Evolutionary conservation across 805 yeast species (phyloP).

Genomic region (Myxozyma mucilagina): DNA sequence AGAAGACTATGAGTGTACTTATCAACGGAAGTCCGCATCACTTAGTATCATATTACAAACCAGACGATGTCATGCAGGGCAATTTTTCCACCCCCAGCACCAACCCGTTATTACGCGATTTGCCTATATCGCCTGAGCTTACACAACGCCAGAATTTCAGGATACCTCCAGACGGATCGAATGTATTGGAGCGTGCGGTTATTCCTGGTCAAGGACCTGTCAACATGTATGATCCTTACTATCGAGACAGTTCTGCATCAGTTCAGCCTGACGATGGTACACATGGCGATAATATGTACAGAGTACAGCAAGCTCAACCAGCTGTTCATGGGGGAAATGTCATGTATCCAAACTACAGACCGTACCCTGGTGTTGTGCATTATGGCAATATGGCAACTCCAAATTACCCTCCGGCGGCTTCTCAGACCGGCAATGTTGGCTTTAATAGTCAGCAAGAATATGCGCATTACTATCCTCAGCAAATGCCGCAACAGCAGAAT

Average conservation of each 20-base stretch:
- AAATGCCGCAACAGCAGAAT: conserved; percentile 21
- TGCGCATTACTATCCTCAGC: conserved; percentile 5
- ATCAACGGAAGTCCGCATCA: conserved; percentile 51
- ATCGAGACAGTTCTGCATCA: not conserved
- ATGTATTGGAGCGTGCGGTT: conserved; percentile 23
- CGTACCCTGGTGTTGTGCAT: conserved; percentile 28
- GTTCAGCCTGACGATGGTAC: conserved; percentile 2
- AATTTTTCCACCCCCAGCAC: conserved; percentile 59
- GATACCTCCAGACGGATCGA: conserved; percentile 38
- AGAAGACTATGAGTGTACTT: conserved; percentile 76
- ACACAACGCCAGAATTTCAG: conserved; percentile 40
- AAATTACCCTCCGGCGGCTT: not conserved
- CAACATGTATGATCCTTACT: conserved; percentile 9
- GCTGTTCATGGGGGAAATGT: conserved; percentile 10
- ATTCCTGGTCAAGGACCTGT: conserved; percentile 11
- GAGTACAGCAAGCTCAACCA: conserved; percentile 16
- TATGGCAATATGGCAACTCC: conserved; percentile 24
- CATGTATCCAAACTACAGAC: conserved; percentile 23
- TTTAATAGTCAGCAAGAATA: conserved; percentile 12
- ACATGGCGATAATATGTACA: conserved; percentile 19
- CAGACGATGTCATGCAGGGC: conserved; percentile 67
- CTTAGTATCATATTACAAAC: conserved; percentile 73
- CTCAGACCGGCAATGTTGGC: conserved; percentile 1
- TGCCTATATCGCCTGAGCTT: conserved; percentile 44
- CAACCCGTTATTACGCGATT: conserved; percentile 50